phyloP scores from a whole-genome alignment of 164 flowering plant species.

The Chimonanthus salicifolius region DNA sequence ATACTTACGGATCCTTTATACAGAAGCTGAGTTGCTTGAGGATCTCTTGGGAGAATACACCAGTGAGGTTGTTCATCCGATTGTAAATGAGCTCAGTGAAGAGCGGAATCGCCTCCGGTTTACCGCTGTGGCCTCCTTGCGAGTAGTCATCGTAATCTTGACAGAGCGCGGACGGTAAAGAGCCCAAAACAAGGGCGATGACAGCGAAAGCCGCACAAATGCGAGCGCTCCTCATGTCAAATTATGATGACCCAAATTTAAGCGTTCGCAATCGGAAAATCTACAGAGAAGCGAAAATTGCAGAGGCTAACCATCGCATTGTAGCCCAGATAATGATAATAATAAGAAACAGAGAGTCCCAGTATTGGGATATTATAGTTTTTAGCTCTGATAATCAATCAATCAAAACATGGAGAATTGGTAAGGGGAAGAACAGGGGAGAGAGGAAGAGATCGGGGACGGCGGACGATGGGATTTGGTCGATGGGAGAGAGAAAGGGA shows the following conservation, averaged over 20 bases:
- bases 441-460: background rate
- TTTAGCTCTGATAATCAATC: too few relatives aligned
- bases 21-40: slow-evolving; percentile 44
- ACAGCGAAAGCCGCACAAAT: background rate
- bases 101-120: slow-evolving; percentile 34
- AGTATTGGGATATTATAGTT: too few relatives aligned
- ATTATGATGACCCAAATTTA: too few relatives aligned
- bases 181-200: slow-evolving; percentile 9
- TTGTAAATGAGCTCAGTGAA: slow-evolving; percentile 29
- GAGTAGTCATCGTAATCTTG: slow-evolving; percentile 8
- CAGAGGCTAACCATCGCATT: background rate
- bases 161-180: background rate
- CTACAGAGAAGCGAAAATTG: too few relatives aligned
- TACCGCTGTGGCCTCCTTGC: background rate
- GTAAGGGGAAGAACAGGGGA: background rate
- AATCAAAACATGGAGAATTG: background rate
- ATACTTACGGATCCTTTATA: slow-evolving; percentile 50
- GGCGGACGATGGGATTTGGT: background rate
- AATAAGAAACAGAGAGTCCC: too few relatives aligned
- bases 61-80: slow-evolving; percentile 41
- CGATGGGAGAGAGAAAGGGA: background rate
- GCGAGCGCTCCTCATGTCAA: background rate
- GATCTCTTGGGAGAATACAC: slow-evolving; percentile 35
- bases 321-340: too few relatives aligned
- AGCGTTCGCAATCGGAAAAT: background rate